phyloP scores from a whole-genome alignment of 2,329 filamentous ascomycete species.

The Dothistroma pini region DNA sequence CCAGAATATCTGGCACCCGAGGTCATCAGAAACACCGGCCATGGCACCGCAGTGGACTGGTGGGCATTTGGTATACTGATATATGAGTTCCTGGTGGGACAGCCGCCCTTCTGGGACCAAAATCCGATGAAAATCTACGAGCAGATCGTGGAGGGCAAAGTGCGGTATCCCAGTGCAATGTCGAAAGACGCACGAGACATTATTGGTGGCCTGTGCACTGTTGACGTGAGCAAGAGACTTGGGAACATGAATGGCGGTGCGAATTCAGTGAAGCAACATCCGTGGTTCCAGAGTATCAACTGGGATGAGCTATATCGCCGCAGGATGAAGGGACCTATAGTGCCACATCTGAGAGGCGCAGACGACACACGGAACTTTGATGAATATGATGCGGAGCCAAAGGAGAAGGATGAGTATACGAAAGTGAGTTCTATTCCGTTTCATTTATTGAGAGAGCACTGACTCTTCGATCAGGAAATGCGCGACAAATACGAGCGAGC shows the following conservation, averaged over 20 bases:
- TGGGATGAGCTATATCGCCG: constrained; percentile 70
- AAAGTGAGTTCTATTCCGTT: constrained; percentile 34
- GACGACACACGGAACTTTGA: constrained; percentile 81
- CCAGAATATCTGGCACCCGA: constrained; percentile 82
- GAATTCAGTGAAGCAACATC: constrained; percentile 66
- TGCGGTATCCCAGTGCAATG: constrained; percentile 68
- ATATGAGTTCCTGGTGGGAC: constrained; percentile 80
- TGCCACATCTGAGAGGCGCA: constrained; percentile 67
- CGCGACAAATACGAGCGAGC: constrained; percentile 64
- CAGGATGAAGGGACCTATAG: constrained; percentile 64
- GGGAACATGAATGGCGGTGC: constrained; percentile 77
- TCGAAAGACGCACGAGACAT: constrained; percentile 68
- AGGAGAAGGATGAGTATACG: constrained; percentile 62
- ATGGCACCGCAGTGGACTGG: constrained; percentile 74
- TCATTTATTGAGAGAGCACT: background rate
- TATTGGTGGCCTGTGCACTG: constrained; percentile 71
- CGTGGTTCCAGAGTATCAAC: constrained; percentile 69
- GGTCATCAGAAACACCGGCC: constrained; percentile 77
- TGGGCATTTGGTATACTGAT: constrained; percentile 82
- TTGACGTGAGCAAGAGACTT: constrained; percentile 72
- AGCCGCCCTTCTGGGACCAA: constrained; percentile 82
- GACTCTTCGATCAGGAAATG: constrained; percentile 49
- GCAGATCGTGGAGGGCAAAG: constrained; percentile 72
- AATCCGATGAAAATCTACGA: constrained; percentile 87
- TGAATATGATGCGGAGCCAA: constrained; percentile 73